Evolutionary conservation across 441 rosid species (phyloP).

Genomic region (Populus hybrid): DNA sequence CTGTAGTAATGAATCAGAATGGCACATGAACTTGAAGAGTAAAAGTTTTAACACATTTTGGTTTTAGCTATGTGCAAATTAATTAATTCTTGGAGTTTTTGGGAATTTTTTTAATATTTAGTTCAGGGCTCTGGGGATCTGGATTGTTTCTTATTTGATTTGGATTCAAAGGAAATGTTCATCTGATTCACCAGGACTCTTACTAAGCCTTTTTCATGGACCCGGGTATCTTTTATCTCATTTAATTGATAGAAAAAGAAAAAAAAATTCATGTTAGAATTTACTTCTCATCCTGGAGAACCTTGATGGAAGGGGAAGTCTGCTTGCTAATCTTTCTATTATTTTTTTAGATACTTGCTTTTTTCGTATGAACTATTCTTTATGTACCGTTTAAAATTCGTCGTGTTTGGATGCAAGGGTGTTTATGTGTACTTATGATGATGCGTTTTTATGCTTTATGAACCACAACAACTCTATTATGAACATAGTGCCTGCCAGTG

Average conservation of each 20-base stretch:
- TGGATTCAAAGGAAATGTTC: neutral
- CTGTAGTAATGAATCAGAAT: neutral
- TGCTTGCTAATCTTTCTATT: neutral
- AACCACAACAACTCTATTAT: neutral
- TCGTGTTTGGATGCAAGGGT: neutral
- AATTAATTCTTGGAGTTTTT: too few species aligned
- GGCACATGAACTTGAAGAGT: neutral
- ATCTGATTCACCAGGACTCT: neutral
- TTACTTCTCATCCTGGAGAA: neutral
- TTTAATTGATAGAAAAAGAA: too few species aligned
- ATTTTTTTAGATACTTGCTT: neutral
- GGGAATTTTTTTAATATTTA: neutral
- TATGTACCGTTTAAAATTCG: neutral
- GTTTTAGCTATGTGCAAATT: neutral
- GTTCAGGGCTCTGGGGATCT: neutral
- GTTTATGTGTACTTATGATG: neutral
- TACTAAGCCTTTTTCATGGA: neutral
- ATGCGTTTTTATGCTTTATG: neutral
- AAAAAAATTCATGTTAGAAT: neutral
- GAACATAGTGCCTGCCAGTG: neutral
- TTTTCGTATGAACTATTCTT: neutral
- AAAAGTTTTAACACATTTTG: neutral
- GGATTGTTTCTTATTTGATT: neutral
- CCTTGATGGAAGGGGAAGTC: neutral
- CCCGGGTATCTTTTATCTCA: neutral